Conservation (phyloP, 78 protist species). For the Planoprotostelium fungivorum region DNA sequence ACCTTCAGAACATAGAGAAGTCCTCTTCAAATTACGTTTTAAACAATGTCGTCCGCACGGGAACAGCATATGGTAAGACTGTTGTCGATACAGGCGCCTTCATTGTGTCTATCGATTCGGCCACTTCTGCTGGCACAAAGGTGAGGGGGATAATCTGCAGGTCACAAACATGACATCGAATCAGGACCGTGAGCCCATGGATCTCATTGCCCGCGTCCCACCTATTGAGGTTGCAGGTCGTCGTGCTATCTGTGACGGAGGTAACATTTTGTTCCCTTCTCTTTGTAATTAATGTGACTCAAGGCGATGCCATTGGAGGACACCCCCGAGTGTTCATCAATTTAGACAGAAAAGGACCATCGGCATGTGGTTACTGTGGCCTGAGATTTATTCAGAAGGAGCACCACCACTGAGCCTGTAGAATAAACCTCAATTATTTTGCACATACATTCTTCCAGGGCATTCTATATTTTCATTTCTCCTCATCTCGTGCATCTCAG, state of each 20-base stretch:
- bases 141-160: no score
- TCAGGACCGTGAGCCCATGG: neutral
- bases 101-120: neutral
- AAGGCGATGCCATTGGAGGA: slow-evolving; percentile 49
- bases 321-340: slow-evolving; percentile 63
- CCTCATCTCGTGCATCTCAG: no score
- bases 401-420: no score
- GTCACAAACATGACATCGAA: neutral
- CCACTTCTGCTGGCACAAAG: no score
- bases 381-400: slow-evolving; percentile 36
- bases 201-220: slow-evolving; percentile 21
- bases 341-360: slow-evolving; percentile 37
- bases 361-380: slow-evolving; percentile 65
- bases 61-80: neutral
- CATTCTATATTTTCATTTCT: no score
- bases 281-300: neutral
- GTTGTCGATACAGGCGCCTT: neutral
- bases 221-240: slow-evolving; percentile 36
- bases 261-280: neutral
- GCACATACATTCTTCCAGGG: no score
- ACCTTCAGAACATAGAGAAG: neutral
- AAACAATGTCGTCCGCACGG: neutral
- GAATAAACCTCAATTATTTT: no score
- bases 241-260: slow-evolving; percentile 56
- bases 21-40: neutral